Conservation (phyloP, 2,329 filamentous ascomycete genomes). For the Myriosclerotinia duriaeana region DNA sequence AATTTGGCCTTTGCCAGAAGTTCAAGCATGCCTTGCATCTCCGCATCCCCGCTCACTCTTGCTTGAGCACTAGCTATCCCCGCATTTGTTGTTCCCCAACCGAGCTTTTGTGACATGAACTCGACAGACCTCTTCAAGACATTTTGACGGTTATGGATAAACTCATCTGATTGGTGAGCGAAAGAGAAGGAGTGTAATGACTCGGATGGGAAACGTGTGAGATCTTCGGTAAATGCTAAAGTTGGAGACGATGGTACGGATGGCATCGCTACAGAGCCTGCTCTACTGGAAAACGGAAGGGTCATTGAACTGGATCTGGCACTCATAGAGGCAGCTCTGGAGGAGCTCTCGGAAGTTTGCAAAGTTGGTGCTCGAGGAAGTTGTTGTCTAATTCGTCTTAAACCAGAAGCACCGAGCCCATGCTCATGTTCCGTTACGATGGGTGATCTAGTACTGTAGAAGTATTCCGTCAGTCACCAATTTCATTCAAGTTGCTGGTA, state of each 20-base stretch:
- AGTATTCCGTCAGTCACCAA: slow-evolving; percentile 33
- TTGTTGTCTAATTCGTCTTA: slow-evolving; percentile 91
- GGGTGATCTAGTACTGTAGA: slow-evolving; percentile 61
- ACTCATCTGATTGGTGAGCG: slow-evolving; percentile 89
- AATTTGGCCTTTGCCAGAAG: slow-evolving; percentile 79
- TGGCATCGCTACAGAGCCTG: slow-evolving; percentile 34
- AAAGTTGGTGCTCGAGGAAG: slow-evolving; percentile 66
- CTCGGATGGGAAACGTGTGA: slow-evolving; percentile 89
- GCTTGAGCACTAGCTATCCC: slow-evolving; percentile 82
- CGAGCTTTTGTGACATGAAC: slow-evolving; percentile 85
- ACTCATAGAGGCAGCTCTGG: slow-evolving; percentile 57
- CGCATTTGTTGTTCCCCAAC: slow-evolving; percentile 69
- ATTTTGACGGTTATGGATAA: slow-evolving; percentile 87
- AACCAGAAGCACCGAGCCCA: slow-evolving; percentile 78
- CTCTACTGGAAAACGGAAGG: slow-evolving; percentile 53
- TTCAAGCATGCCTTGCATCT: slow-evolving; percentile 89
- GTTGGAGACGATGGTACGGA: slow-evolving; percentile 69
- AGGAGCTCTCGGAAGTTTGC: slow-evolving; percentile 63
- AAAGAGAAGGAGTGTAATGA: slow-evolving; percentile 98
- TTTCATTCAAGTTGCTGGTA: not conserved
- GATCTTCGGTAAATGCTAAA: slow-evolving; percentile 76
- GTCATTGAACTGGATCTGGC: slow-evolving; percentile 71
- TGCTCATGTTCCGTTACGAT: slow-evolving; percentile 85
- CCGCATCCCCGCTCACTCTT: slow-evolving; percentile 75
- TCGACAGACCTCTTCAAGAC: slow-evolving; percentile 91